A percentile compares a stretch with the other conserved stretches of the same genome.
Conservation (phyloP, 352 stramenopile genomes). For the Globisporangium cylindrosporum region DNA sequence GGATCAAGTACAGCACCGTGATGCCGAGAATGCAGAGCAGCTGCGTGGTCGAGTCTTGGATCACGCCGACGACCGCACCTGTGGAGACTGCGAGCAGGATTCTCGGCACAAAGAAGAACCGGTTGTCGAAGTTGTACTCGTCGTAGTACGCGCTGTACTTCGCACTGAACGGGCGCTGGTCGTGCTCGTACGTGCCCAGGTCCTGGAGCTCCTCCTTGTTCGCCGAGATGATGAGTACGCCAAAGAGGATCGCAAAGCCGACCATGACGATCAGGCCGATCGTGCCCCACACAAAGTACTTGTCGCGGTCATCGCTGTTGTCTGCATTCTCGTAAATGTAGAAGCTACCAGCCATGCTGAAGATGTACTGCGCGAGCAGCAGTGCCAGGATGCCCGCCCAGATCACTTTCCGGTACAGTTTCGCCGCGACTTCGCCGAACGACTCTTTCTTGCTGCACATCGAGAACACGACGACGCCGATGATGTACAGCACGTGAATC, state of each 20-base stretch:
- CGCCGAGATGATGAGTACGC: constrained; percentile 58
- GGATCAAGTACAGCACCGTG: constrained; percentile 65
- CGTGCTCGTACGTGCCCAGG: constrained; percentile 71
- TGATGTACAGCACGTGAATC: constrained; percentile 63
- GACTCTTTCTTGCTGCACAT: constrained; percentile 56
- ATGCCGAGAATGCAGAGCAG: constrained; percentile 70
- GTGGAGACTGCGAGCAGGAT: constrained; percentile 73
- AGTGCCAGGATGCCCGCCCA: constrained; percentile 69
- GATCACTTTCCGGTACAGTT: constrained; percentile 83
- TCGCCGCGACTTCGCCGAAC: constrained; percentile 47
- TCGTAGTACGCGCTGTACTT: constrained; percentile 89
- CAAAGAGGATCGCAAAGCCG: constrained; percentile 58
- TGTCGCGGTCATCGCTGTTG: constrained; percentile 23
- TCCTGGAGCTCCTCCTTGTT: constrained; percentile 74
- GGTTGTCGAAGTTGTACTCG: constrained; percentile 89
- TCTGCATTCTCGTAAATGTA: constrained; percentile 53
- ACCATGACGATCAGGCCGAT: constrained; percentile 45
- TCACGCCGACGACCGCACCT: constrained; percentile 65
- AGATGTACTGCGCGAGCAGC: constrained; percentile 84
- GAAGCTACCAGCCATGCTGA: constrained; percentile 80
- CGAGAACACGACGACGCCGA: constrained; percentile 49
- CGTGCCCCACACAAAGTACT: constrained; percentile 43
- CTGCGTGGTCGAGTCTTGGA: constrained; percentile 66
- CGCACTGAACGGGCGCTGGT: constrained; percentile 69
- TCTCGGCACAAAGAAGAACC: constrained; percentile 83